Evolutionary conservation across 129 eudicot species (phyloP).

Genomic region (Arctium minus): DNA sequence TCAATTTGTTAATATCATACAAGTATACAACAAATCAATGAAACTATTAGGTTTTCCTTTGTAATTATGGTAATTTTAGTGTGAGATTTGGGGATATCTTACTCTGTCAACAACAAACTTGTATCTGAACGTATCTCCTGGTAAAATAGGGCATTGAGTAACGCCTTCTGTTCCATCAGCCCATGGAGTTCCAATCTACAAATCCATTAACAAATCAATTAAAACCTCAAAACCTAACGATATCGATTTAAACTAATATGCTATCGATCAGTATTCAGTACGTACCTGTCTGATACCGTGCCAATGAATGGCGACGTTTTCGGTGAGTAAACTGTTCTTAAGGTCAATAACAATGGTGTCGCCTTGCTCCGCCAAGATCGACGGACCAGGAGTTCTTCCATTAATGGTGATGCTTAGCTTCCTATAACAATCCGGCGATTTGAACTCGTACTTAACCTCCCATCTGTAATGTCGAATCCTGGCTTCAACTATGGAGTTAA

Average conservation of each 20-base stretch:
- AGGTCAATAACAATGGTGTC: conserved; percentile 76
- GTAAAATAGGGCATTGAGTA: conserved; percentile 74
- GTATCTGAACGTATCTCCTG: conserved; percentile 84
- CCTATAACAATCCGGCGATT: conserved; percentile 70
- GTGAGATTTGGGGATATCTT: conserved; percentile 10
- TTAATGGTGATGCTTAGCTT: conserved; percentile 64
- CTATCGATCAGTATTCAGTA: neutral
- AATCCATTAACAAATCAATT: neutral
- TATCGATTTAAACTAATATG: neutral
- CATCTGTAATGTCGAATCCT: conserved; percentile 55
- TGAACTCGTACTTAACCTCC: conserved; percentile 76
- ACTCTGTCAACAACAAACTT: conserved; percentile 85
- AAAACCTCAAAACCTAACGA: neutral
- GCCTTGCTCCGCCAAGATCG: conserved; percentile 57
- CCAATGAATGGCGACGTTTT: conserved; percentile 86
- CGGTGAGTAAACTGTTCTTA: conserved; percentile 71
- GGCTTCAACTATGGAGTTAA: conserved; percentile 44
- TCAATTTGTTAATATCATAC: neutral
- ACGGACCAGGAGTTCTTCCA: conserved; percentile 76
- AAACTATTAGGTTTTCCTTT: neutral
- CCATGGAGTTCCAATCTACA: conserved; percentile 82
- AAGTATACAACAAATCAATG: neutral
- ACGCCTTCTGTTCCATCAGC: conserved; percentile 85
- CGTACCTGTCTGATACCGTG: conserved; percentile 92
- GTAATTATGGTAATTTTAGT: neutral